Evolutionary conservation across 768 basidiomycete genomes (phyloP), one percentile per base, ranked within the genome.

Genomic region (Obba rivulosa): DNA sequence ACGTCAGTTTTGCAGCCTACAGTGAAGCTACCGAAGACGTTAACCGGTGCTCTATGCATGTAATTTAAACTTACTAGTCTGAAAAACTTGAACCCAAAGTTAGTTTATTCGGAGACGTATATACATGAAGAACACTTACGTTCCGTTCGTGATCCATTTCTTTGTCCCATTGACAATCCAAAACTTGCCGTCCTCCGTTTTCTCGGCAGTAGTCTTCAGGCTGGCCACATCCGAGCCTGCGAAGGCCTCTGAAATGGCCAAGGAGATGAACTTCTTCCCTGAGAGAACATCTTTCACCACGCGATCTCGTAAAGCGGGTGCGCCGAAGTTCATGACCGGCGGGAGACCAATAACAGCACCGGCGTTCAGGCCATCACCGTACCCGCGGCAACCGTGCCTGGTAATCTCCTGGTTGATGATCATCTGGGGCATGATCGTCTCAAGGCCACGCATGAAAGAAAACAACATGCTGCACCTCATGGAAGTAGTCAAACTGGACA

Each of bases 211-310:
- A 3, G 90, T 91, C 60, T 79, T 74, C 49, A 94, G 65, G 16
- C 90, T 87, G 65, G 77, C 73, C 8, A 96, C 91, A 63, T 94
- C 92, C 56, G 81, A 84, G 35, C 86, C 91, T 9, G 90, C 91
- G 48, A 87, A 87, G 2, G 92, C 90, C 66, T 95, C 92, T 10
- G 86, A 85, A 54, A 95, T 89, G 37, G 92, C 92, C 25, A 95
- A 68, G 49, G 80, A 86, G 51, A 96, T 90, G 62, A 85, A 86
- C 70, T 90, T 91, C 68, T 84, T 85, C 23, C 86, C 86, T 23
- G 71, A 67, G 43, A 91, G 72, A 7, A 89, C 79, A 41, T 87
- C 83, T 1, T 80, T 79, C 9, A 83, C 57, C 40, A 83, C 70
- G 55, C 69, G 77, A 8, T 70, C 70, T 48, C 77, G 74, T 21